A percentile compares a stretch with the other conserved stretches of the same genome.
phyloP scores from a whole-genome alignment of 2,329 filamentous ascomycete species.

The Fusarium protoensiforme region DNA sequence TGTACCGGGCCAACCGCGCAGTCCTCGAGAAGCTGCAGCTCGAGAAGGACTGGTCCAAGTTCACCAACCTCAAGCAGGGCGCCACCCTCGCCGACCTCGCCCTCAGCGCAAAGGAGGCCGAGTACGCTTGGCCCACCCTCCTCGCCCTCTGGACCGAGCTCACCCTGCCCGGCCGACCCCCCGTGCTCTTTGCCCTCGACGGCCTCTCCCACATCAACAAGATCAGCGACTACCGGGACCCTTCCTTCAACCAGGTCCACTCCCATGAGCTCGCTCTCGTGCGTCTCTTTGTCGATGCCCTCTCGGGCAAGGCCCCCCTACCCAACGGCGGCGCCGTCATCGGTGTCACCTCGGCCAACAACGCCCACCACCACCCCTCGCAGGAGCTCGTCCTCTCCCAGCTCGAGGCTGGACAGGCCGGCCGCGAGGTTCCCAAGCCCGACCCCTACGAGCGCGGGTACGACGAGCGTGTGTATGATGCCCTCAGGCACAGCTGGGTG shows the following conservation, averaged over 20 bases:
- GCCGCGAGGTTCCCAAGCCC: conserved; percentile 51
- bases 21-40: conserved; percentile 67
- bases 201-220: conserved; percentile 85
- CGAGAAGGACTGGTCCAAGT: conserved; percentile 55
- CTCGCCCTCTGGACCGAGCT: conserved; percentile 86
- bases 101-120: conserved; percentile 77
- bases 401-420: conserved; percentile 58
- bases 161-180: conserved; percentile 59
- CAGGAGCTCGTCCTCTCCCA: conserved; percentile 75
- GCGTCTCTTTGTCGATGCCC: conserved; percentile 77
- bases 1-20: conserved; percentile 76
- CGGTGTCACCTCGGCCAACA: conserved; percentile 78
- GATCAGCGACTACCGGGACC: conserved; percentile 77
- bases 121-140: conserved; percentile 84
- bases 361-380: conserved; percentile 71
- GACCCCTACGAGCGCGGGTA: conserved; percentile 68
- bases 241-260: conserved; percentile 80
- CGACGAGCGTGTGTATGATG: conserved; percentile 66
- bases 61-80: conserved; percentile 61
- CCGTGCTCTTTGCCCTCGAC: conserved; percentile 81
- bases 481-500: conserved; percentile 61
- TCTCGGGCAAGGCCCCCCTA: conserved; percentile 68
- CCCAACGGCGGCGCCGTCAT: conserved; percentile 83
- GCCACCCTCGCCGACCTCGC: conserved; percentile 75
- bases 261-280: conserved; percentile 85